Percentiles rank a stretch among this genome's conserved stretches.
These are phyloP conservation scores for Hibiscus trionum DNA, from an alignment of 345 rosid genomes.

Conservation along the genomic window DNA sequence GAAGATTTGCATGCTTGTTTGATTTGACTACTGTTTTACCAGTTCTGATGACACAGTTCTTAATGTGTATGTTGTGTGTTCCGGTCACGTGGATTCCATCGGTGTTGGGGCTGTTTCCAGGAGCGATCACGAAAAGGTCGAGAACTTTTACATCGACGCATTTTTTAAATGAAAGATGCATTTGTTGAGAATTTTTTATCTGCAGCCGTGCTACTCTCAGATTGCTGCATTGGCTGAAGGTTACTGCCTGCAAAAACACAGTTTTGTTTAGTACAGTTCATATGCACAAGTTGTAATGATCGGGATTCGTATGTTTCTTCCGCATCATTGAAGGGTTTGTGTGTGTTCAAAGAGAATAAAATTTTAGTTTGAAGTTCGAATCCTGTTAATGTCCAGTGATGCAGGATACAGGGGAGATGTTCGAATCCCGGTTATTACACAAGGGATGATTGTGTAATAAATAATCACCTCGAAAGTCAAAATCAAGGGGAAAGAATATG, in stretches of 20 bases:
- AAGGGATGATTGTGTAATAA: no score
- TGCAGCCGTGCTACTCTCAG: slow-evolving; percentile 48
- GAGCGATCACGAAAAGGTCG: slow-evolving; percentile 49
- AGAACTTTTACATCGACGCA: slow-evolving; percentile 46
- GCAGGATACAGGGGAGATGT: no score
- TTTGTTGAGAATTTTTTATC: slow-evolving; percentile 67
- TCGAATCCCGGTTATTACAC: no score
- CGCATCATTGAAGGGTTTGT: no score
- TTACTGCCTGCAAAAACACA: slow-evolving; percentile 50
- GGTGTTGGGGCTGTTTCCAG: slow-evolving; percentile 76
- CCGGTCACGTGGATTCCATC: slow-evolving; percentile 81
- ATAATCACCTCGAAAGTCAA: no score
- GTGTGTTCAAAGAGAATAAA: no score
- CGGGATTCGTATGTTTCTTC: no score
- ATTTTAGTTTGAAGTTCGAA: no score
- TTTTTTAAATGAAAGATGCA: slow-evolving; percentile 57
- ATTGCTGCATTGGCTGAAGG: slow-evolving; percentile 53
- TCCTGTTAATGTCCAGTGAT: no score
- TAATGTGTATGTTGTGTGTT: slow-evolving; percentile 53
- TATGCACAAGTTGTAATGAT: neutral
- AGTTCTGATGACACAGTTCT: slow-evolving; percentile 52
- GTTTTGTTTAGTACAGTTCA: neutral
- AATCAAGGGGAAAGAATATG: neutral
- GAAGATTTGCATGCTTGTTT: neutral
- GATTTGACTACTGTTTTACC: slow-evolving; percentile 28